Evolutionary conservation across 1,139 yeast genomes (phyloP).

Genomic region (Pichia sp.): DNA sequence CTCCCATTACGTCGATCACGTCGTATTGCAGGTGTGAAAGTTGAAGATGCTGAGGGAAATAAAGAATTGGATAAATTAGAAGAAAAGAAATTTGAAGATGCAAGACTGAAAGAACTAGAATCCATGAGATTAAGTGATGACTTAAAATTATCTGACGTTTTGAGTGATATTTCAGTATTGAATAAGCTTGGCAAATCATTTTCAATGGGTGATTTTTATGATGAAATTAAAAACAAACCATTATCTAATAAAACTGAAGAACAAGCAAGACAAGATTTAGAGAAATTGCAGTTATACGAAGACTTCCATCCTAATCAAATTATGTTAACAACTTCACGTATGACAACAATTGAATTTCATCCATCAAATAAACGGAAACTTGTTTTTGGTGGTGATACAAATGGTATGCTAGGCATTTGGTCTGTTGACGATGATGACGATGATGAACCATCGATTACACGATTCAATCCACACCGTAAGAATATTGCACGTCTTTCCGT

Average conservation of each 20-base stretch:
- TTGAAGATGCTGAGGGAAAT: constrained; percentile 34
- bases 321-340: constrained; percentile 64
- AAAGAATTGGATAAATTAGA: constrained; percentile 13
- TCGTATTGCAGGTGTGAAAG: constrained; percentile 56
- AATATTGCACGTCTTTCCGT: constrained; percentile 60
- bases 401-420: constrained; percentile 88
- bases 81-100: constrained; percentile 35
- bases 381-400: constrained; percentile 79
- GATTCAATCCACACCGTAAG: constrained; percentile 70
- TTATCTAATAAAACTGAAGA: constrained; percentile 36
- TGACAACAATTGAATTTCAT: constrained; percentile 69
- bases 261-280: constrained; percentile 46
- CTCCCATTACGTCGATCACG: constrained; percentile 59
- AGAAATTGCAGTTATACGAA: constrained; percentile 43
- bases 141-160: constrained; percentile 50
- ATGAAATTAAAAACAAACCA: constrained; percentile 34
- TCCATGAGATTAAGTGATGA: constrained; percentile 57
- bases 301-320: constrained; percentile 64
- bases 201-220: constrained; percentile 77
- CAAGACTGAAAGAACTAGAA: constrained; percentile 46
- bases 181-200: constrained; percentile 46
- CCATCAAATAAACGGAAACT: constrained; percentile 60
- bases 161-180: constrained; percentile 24
- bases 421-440: constrained; percentile 47
- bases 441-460: constrained; percentile 48